Evolutionary conservation across 768 basidiomycete genomes (phyloP).

Genomic region (Exidia glandulosa): DNA sequence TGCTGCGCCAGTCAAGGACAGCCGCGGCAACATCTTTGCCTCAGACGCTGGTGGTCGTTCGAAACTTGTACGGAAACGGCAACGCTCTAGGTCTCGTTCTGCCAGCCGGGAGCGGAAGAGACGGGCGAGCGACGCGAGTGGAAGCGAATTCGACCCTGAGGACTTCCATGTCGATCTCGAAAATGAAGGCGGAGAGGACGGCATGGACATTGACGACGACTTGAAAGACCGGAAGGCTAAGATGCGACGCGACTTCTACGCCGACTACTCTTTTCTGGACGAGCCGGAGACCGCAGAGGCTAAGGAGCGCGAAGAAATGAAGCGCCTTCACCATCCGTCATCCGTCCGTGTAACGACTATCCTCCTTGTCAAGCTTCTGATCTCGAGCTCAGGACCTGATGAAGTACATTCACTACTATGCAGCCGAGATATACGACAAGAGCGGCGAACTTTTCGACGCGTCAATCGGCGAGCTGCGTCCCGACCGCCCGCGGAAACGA

Average conservation of each 20-base stretch:
- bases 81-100: too few species aligned
- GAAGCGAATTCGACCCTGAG: too few species aligned
- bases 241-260: background rate
- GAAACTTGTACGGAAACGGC: background rate
- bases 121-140: background rate
- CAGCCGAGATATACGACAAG: background rate
- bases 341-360: background rate
- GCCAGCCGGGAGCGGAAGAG: background rate
- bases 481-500: background rate
- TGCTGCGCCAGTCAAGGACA: background rate
- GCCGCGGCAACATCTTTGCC: background rate
- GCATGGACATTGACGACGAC: background rate
- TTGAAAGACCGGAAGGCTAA: background rate
- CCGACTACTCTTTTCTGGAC: background rate
- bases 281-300: background rate
- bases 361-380: background rate
- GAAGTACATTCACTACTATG: background rate
- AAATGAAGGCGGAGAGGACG: too few species aligned
- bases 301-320: background rate
- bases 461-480: too few species aligned
- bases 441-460: background rate
- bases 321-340: background rate
- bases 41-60: background rate
- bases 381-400: background rate
- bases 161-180: background rate